Conservation (phyloP, 2,329 filamentous ascomycete species). For the Dactylellina drechsleri region DNA sequence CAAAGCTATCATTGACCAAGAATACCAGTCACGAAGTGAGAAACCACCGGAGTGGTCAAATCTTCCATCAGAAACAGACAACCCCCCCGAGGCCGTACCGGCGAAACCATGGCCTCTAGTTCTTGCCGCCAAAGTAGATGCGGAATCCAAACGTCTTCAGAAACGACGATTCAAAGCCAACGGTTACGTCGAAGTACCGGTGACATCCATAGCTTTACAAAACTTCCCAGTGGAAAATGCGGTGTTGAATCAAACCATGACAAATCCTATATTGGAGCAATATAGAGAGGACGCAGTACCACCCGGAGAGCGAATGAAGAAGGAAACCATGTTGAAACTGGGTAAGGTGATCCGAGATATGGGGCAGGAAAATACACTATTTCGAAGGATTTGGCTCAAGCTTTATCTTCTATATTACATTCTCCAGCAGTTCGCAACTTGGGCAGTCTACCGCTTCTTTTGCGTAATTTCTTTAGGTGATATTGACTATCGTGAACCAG, state of each 20-base stretch:
- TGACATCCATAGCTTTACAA: conserved; percentile 20
- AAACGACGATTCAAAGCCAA: conserved; percentile 11
- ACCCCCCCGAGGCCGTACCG: neutral
- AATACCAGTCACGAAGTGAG: too few relatives aligned
- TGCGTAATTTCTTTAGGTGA: conserved; percentile 6
- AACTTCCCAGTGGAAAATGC: conserved; percentile 11
- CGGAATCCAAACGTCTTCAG: conserved; percentile 12
- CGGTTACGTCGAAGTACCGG: conserved; percentile 9
- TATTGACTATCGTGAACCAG: neutral
- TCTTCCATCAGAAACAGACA: neutral
- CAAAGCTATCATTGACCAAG: neutral
- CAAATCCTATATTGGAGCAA: too few relatives aligned
- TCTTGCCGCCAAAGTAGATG: conserved; percentile 7
- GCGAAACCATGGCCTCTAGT: conserved; percentile 5
- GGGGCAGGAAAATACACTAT: neutral
- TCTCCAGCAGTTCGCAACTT: conserved; percentile 3
- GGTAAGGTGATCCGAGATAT: neutral
- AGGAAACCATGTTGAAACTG: neutral
- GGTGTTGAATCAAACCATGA: neutral
- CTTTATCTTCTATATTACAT: neutral
- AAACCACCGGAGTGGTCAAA: neutral
- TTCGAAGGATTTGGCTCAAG: neutral
- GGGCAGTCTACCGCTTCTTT: conserved; percentile 2
- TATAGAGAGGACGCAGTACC: too few relatives aligned
- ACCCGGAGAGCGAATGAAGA: neutral